phyloP scores from a whole-genome alignment of 331 rosid genomes.

The Pyracantha coccinea region DNA sequence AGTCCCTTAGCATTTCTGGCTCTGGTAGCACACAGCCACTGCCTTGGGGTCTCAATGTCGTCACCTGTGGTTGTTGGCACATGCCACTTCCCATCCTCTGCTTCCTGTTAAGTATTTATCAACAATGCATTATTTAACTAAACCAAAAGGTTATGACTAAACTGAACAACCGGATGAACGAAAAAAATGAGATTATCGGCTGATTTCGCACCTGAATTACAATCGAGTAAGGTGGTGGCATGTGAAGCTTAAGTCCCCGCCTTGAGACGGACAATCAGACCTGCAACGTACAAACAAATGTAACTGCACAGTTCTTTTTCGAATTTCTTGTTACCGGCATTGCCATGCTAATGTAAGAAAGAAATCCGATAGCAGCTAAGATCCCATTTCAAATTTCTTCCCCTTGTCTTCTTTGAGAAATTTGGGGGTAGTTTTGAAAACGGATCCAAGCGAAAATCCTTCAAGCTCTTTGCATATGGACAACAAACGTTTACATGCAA shows the following conservation, averaged over 20 bases:
- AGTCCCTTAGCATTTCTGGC: conserved; percentile 1
- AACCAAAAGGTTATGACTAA: background rate
- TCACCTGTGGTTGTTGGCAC: conserved; percentile 61
- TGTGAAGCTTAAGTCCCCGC: conserved; percentile 30
- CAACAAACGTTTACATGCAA: background rate
- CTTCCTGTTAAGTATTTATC: conserved; percentile 46
- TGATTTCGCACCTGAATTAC: conserved; percentile 66
- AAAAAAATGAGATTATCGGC: background rate
- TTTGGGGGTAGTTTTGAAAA: background rate
- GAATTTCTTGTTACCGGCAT: background rate
- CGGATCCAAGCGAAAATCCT: background rate
- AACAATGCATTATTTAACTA: background rate
- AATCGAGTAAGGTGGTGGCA: conserved; percentile 77
- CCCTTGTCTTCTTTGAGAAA: background rate
- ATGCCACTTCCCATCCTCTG: conserved; percentile 71
- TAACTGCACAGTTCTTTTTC: background rate
- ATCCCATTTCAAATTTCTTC: background rate
- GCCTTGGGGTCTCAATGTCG: conserved; percentile 66
- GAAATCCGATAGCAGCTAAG: background rate
- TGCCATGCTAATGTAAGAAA: background rate
- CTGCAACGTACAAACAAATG: conserved; percentile 35
- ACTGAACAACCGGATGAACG: background rate
- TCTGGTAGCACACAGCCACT: conserved; percentile 79
- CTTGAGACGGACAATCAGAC: conserved; percentile 44
- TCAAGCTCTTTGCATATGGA: background rate